phyloP scores from a whole-genome alignment of 129 eudicot genomes.

The Artemisia tridentata region DNA sequence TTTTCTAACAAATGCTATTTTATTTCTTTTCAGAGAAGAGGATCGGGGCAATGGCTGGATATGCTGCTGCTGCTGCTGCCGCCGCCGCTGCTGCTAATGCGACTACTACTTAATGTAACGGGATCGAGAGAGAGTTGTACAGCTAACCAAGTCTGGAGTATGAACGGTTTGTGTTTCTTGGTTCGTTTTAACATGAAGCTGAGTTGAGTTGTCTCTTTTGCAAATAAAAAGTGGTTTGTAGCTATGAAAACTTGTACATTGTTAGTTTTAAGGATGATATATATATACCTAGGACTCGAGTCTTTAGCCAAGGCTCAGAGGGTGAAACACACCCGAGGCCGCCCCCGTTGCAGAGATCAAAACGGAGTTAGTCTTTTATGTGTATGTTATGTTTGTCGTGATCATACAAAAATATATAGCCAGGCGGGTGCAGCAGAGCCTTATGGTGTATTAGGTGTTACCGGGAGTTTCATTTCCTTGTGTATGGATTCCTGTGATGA shows the following conservation, averaged over 20 bases:
- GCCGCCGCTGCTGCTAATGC: slow-evolving; percentile 34
- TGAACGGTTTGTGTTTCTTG: slow-evolving; percentile 45
- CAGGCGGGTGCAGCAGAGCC: slow-evolving; percentile 56
- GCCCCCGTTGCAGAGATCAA: slow-evolving; percentile 49
- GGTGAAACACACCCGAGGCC: slow-evolving; percentile 61
- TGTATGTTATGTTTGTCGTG: slow-evolving; percentile 46
- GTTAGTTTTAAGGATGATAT: slow-evolving; percentile 33
- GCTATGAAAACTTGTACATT: slow-evolving; percentile 64
- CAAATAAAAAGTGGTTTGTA: slow-evolving; percentile 62
- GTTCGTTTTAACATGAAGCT: slow-evolving; percentile 40
- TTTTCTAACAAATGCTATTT: background rate
- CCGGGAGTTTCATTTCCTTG: slow-evolving; percentile 47
- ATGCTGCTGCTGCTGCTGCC: slow-evolving; percentile 46
- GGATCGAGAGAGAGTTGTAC: slow-evolving; percentile 73
- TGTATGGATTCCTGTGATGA: slow-evolving; percentile 44
- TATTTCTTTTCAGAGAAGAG: slow-evolving; percentile 63
- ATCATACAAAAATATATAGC: slow-evolving; percentile 65
- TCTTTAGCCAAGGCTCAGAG: slow-evolving; percentile 64
- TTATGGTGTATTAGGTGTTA: slow-evolving; percentile 46
- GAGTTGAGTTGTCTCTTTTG: slow-evolving; percentile 31
- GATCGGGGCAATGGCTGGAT: slow-evolving; percentile 58
- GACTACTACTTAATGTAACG: slow-evolving; percentile 26
- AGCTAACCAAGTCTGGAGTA: slow-evolving; percentile 86
- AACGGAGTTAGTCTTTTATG: slow-evolving; percentile 28
- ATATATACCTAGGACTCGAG: slow-evolving; percentile 71